Evolutionary conservation across 164 flowering plant genomes (phyloP).

Genomic region (Vitis riparia): DNA sequence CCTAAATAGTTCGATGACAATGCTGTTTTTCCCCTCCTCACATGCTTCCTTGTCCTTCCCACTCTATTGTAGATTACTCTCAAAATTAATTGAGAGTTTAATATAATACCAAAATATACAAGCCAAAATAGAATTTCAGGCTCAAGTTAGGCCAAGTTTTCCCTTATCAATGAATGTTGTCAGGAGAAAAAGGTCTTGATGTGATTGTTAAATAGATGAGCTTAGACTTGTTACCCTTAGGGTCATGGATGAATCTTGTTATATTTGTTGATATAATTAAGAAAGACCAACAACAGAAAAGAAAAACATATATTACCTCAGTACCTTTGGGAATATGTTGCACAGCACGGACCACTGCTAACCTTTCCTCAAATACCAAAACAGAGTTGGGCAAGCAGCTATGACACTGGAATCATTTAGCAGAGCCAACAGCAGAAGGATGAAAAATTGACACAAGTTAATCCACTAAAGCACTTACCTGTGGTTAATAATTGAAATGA

Average conservation of each 20-base stretch:
- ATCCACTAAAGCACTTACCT: constrained; percentile 46
- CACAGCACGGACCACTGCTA: constrained; percentile 85
- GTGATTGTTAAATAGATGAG: neutral
- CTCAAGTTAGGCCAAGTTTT: neutral
- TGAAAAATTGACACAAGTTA: neutral
- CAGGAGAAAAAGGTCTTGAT: neutral
- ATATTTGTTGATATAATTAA: neutral
- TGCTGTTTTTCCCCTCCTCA: neutral
- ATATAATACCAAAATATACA: too few species aligned
- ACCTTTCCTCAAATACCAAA: constrained; percentile 77
- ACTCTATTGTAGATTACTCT: neutral
- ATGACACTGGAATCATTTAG: constrained; percentile 27
- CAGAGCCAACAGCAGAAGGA: neutral
- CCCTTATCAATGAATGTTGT: neutral
- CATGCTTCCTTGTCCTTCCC: constrained; percentile 1
- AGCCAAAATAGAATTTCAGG: neutral
- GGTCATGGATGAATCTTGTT: neutral
- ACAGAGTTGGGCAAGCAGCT: constrained; percentile 97
- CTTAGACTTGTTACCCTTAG: neutral
- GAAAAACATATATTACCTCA: constrained; percentile 55
- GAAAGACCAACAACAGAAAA: neutral
- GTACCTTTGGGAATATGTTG: constrained; percentile 67
- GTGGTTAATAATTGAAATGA: constrained; percentile 91
- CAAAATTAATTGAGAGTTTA: neutral
- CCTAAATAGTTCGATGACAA: too few species aligned